These are phyloP conservation scores for Backusella macrospora DNA, from an alignment of 192 early-diverging fungal genomes.

Conservation along the genomic window DNA sequence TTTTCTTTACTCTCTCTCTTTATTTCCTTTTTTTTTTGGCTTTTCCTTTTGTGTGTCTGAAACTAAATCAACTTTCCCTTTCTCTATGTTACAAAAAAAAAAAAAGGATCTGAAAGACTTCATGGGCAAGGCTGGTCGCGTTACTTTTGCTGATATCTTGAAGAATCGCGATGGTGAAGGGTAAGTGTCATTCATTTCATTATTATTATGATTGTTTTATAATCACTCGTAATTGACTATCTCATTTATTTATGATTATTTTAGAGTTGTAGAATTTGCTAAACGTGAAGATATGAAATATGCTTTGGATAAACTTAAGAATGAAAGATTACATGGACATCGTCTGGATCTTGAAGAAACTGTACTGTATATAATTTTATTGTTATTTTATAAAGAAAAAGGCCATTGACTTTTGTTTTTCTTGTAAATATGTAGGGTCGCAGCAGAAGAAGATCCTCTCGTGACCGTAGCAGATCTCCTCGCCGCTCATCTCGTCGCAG, in stretches of 20 bases:
- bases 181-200: conserved; percentile 45
- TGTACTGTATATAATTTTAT: conserved; percentile 55
- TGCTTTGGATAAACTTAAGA: conserved; percentile 85
- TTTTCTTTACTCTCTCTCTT: conserved; percentile 9
- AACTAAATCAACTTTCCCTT: conserved; percentile 14
- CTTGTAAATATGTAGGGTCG: background rate
- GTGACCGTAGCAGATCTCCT: conserved; percentile 26
- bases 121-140: conserved; percentile 92
- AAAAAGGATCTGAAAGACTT: conserved; percentile 94
- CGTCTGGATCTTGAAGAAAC: conserved; percentile 63
- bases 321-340: conserved; percentile 69
- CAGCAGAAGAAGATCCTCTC: conserved; percentile 22
- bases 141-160: conserved; percentile 91
- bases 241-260: conserved; percentile 16
- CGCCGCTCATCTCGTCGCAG: conserved; percentile 52
- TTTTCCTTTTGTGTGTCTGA: conserved; percentile 5
- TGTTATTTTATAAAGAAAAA: background rate
- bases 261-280: conserved; percentile 89
- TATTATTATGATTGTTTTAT: background rate
- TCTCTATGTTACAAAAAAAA: conserved; percentile 16
- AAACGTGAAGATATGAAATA: conserved; percentile 79
- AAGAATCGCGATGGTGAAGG: conserved; percentile 83
- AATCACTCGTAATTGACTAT: background rate
- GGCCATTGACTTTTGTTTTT: background rate
- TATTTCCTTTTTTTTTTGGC: background rate